Percentiles rank a stretch among this genome's conserved stretches.
Conservation (phyloP, 2,329 filamentous ascomycete species). For the Phoma herbarum region DNA sequence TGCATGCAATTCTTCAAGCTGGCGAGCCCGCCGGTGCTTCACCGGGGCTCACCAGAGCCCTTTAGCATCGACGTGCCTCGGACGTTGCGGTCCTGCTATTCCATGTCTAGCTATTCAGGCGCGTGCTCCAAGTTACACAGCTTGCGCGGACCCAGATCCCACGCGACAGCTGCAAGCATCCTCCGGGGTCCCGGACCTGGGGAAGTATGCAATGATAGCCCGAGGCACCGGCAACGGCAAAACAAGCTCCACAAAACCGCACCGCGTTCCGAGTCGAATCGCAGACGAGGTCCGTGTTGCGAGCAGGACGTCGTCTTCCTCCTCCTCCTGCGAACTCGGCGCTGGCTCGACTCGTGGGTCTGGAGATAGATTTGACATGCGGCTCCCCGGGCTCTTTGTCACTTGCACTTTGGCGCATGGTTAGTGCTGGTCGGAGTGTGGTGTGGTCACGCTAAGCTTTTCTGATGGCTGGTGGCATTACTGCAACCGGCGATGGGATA, state of each 20-base stretch:
- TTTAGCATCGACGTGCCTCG: not conserved
- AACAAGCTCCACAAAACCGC: slow-evolving; percentile 17
- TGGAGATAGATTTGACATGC: not conserved
- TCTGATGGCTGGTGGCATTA: not conserved
- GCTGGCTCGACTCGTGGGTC: no score
- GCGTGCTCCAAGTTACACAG: not conserved
- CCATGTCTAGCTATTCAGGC: not conserved
- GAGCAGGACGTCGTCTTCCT: not conserved
- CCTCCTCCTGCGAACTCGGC: not conserved
- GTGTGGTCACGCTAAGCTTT: not conserved
- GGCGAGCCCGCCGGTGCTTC: not conserved
- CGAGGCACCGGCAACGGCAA: slow-evolving; percentile 19
- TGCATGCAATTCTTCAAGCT: not conserved
- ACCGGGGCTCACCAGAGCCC: not conserved
- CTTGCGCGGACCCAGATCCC: not conserved
- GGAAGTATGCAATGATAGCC: slow-evolving; percentile 12
- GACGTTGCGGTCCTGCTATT: no score
- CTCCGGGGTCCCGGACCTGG: slow-evolving; percentile 13
- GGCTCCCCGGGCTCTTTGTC: not conserved
- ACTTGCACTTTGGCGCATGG: no score
- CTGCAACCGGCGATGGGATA: no score
- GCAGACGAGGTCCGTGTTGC: not conserved
- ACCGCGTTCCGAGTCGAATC: not conserved
- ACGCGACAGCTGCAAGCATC: not conserved
- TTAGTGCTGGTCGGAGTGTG: not conserved